Evolutionary conservation across 2,329 filamentous ascomycete genomes (phyloP), one percentile per base, ranked within the genome.

Genomic region (Atkinsonella hypoxylon): DNA sequence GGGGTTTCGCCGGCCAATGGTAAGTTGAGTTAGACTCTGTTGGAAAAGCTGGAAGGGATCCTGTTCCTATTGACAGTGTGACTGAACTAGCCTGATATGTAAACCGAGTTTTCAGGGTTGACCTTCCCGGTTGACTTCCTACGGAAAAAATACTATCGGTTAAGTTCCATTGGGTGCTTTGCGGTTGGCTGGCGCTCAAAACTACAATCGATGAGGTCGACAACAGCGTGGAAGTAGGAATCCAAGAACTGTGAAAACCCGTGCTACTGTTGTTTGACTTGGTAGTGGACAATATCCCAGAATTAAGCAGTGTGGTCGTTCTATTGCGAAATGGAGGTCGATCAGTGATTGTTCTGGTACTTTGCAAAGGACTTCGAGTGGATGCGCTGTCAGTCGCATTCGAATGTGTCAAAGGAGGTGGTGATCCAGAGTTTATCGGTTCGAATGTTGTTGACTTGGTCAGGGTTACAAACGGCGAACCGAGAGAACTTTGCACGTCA

Each of bases 261-360:
- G 38, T 49, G 20, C 49, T 49, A 15, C 32, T 41, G 12, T 5
- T 36, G 10, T 9, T 22, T n/a, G 30, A 10, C 8, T 12, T 43
- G 39, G 31, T 17, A 36, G 40, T 26, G 6, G 26, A 15, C 8
- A 39, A 31, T 43, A 30, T 49, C 18, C 30, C 40, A 17, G 47
- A 22, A 9, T 17, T 12, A n/a, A 7, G 2, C 67, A 74, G 8
- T 10, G 22, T 40, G 15, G 41, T 49, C 22, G 48, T 48, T n/a
- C 41, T 46, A 43, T 53, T 53, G 20, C 17, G 47, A 17, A 50
- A 52, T 2, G 51, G 51, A 30, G 47, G 47, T 11, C 7, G 47
- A 42, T 26, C 26, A 4, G 26, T 26, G 26, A 26, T 26, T 26
- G 26, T 6, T 26, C 26, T 7, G 26, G 26, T 26, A 20, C 38